Percentiles rank a stretch among this genome's conserved stretches.
Evolutionary conservation across 805 yeast species (phyloP).

Genomic region (Saccharomycopsis synnaedendra): DNA sequence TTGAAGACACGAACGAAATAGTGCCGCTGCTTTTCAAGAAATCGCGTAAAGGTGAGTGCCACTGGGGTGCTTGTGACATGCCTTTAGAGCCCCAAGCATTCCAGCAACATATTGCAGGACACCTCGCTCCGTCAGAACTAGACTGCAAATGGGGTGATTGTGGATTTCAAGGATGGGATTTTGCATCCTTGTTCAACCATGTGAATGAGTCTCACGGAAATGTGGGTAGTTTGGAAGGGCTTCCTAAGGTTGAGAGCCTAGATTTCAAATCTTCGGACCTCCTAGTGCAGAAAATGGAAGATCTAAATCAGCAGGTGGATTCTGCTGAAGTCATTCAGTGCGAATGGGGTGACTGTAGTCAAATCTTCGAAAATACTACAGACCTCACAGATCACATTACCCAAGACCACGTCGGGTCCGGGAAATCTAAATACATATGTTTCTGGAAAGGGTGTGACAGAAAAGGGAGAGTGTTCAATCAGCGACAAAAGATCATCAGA

Average conservation of each 20-base stretch:
- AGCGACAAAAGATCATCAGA: not conserved
- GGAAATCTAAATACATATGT: constrained; percentile 61
- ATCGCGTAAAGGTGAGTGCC: constrained; percentile 27
- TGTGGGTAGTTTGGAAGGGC: not conserved
- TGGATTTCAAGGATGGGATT: constrained; percentile 40
- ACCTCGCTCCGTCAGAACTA: constrained; percentile 12
- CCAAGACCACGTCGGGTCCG: constrained; percentile 58
- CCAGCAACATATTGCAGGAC: constrained; percentile 36
- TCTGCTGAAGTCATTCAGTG: no score
- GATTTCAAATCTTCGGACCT: not conserved
- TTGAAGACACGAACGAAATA: not conserved
- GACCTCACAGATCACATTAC: constrained; percentile 65
- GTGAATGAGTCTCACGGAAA: constrained; percentile 31
- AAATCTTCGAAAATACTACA: constrained; percentile 38
- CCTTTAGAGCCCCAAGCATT: constrained; percentile 29
- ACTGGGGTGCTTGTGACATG: constrained; percentile 56
- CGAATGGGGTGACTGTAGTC: constrained; percentile 30
- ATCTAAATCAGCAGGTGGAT: no score
- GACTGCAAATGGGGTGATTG: constrained; percentile 76
- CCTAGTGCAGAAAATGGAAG: not conserved
- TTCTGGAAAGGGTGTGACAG: constrained; percentile 62
- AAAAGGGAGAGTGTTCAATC: constrained; percentile 1
- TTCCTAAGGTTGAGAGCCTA: not conserved
- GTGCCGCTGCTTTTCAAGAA: not conserved
- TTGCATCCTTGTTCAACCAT: constrained; percentile 49